Evolutionary conservation across 2,329 filamentous ascomycete species (phyloP).

Genomic region (Aureobasidium sp.): DNA sequence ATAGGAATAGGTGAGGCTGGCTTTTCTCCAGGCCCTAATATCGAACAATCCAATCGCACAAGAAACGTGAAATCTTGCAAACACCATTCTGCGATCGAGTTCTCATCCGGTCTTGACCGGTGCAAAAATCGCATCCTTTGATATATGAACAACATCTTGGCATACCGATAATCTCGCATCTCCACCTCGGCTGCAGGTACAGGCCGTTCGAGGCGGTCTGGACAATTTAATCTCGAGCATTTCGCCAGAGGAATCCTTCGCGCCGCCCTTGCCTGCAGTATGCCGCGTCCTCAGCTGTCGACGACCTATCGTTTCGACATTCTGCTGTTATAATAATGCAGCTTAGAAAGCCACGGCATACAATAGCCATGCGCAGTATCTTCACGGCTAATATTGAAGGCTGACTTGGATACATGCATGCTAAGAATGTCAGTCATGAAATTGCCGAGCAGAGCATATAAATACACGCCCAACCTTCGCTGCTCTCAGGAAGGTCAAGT

Average conservation of each 20-base stretch:
- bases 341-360: neutral
- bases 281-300: neutral
- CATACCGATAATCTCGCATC: neutral
- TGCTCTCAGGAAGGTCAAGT: neutral
- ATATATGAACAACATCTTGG: neutral
- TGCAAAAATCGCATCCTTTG: too few species aligned
- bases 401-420: too few species aligned
- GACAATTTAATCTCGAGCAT: neutral
- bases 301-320: constrained; percentile 7
- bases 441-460: neutral
- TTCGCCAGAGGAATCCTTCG: constrained; percentile 1
- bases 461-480: neutral
- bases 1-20: too few species aligned
- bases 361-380: neutral
- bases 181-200: neutral
- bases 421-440: neutral
- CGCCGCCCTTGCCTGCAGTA: neutral
- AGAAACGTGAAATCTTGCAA: too few species aligned
- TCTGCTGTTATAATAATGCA: neutral
- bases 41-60: too few species aligned
- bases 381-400: neutral
- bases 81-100: too few species aligned
- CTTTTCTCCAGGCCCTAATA: too few species aligned
- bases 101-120: neutral
- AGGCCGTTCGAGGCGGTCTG: neutral